Evolutionary conservation across 164 flowering plant species (phyloP).

Genomic region (Umbilicus rupestris): DNA sequence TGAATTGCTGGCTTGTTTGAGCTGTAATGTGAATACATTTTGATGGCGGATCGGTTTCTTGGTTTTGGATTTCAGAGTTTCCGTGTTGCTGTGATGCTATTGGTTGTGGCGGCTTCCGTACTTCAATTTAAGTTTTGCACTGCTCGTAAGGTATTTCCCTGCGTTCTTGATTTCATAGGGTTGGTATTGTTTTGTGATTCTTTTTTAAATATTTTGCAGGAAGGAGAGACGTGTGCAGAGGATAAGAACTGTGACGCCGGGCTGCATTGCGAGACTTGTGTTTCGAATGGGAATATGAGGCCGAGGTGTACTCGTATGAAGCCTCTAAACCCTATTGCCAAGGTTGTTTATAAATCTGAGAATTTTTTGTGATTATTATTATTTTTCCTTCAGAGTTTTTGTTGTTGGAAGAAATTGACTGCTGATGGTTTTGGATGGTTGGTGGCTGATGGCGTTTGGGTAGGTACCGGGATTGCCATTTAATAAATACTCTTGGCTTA

Average conservation of each 20-base stretch:
- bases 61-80: not conserved
- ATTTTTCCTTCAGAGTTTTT: not conserved
- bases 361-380: not conserved
- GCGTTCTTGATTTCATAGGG: not conserved
- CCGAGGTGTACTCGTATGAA: constrained; percentile 68
- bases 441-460: not conserved
- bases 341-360: constrained; percentile 27
- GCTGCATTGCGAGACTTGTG: constrained; percentile 70
- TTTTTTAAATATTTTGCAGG: constrained; percentile 15
- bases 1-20: not conserved
- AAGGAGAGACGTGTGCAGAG: constrained; percentile 47
- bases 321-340: constrained; percentile 46
- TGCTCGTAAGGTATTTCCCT: not conserved
- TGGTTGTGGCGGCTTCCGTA: not conserved
- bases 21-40: not conserved
- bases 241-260: constrained; percentile 59
- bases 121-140: not conserved
- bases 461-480: constrained; percentile 72
- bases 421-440: not conserved
- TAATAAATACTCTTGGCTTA: constrained; percentile 76
- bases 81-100: not conserved
- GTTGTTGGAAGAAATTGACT: not conserved
- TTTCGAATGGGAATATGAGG: constrained; percentile 47
- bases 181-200: not conserved
- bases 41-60: not conserved